Evolutionary conservation across 2,329 filamentous ascomycete genomes (phyloP), one percentile per base, ranked within the genome.

Genomic region (Coleophoma crateriformis): DNA sequence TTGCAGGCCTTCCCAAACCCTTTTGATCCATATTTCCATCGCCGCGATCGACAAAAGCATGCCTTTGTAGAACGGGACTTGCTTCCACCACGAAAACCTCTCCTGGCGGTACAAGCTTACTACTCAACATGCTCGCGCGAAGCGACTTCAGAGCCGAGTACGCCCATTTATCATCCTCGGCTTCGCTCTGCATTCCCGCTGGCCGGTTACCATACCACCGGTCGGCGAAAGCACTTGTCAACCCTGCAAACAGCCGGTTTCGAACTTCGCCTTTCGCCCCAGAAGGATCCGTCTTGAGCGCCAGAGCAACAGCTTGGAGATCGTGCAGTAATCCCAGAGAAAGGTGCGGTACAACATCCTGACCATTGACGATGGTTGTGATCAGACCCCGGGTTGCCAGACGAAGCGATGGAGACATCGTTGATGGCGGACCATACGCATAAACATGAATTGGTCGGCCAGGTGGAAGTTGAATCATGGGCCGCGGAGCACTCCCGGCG

Each of bases 391-490:
- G 76, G 0, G 87, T 90, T 11, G 84, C 83, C 51, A 79, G 78
- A 39, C 86, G 80, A 7, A 91, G 74, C 2, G 82, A 79, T 0
- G 84, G 75, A 0, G 85, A 88, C 77, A 90, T 81, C 13, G 84
- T 85, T 0, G 85, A 80, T 0, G 87, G 86, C 2, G 87, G 83
- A 0, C 87, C 87, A 62, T 90, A 91, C 7, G 87, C 84, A 62
- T 88, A 91, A 12, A 90, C 87, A 58, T 91, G 87, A 17, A 90
- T 85, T 3, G 85, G 83, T 0, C 87, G 78, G 14, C 83, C 81
- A 0, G 83, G 59, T 0, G 87, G 87, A 0, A 90, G 73, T 15
- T 72, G 75, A 33, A 81, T 66, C 15, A 70, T 67, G 13, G 62
- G 41, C 27, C 47, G 45, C 10, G 33, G 15, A n/a, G 53, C 46